Evolutionary conservation across 2,329 filamentous ascomycete genomes (phyloP).

Genomic region (Pestalotiopsis fici): DNA sequence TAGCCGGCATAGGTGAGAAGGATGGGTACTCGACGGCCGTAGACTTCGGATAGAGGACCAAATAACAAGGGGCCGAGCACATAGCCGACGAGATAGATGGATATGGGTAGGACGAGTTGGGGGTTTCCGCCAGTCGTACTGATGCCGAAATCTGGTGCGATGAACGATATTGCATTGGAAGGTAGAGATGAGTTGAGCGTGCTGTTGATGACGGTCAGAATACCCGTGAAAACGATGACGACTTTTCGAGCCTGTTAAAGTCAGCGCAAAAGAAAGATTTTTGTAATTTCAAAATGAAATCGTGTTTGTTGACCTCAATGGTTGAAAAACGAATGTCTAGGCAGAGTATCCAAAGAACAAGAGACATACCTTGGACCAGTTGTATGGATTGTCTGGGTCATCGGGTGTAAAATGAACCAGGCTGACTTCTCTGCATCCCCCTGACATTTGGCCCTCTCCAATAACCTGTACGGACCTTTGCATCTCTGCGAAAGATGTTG

Average conservation of each 20-base stretch:
- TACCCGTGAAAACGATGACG: not conserved
- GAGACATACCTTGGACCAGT: conserved; percentile 3
- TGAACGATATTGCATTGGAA: not conserved
- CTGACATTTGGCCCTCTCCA: not conserved
- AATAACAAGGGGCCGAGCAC: not conserved
- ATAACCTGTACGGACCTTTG: not conserved
- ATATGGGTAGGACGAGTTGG: conserved; percentile 2
- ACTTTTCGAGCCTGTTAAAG: not conserved
- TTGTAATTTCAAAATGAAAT: not conserved
- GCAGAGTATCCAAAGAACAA: not conserved
- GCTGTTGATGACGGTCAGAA: conserved; percentile 2
- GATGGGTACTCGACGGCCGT: not conserved
- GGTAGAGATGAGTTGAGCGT: not conserved
- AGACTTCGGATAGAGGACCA: conserved; percentile 1
- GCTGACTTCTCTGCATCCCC: not conserved
- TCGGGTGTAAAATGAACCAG: not conserved
- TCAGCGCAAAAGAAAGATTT: not conserved
- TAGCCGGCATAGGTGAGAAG: not conserved
- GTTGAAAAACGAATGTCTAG: not conserved
- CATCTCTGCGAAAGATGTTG: not conserved
- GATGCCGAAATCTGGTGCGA: not conserved
- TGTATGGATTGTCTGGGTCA: conserved; percentile 1
- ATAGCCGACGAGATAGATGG: conserved; percentile 5
- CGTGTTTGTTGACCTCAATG: not conserved
- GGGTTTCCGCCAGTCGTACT: not conserved